Conservation (phyloP, 768 basidiomycete species). For the Dioszegia crocea region DNA sequence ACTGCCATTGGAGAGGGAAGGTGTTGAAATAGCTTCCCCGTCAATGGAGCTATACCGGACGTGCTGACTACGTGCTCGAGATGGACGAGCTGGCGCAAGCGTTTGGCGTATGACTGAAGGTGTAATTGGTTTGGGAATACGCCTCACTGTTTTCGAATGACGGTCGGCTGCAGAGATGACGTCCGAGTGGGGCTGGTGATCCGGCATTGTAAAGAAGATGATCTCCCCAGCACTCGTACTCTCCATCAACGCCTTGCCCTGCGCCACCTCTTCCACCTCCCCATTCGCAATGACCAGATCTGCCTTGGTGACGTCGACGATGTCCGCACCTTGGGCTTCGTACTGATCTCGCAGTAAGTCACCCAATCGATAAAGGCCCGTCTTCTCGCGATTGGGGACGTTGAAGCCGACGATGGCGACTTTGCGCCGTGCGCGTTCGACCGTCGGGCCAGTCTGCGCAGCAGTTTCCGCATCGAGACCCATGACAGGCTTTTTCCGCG, state of each 20-base stretch:
- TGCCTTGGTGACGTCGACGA: conserved; percentile 24
- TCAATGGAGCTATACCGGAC: background rate
- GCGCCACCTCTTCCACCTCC: conserved; percentile 18
- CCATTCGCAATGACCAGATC: conserved; percentile 40
- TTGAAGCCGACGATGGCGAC: conserved; percentile 35
- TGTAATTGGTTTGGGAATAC: conserved; percentile 33
- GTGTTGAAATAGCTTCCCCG: background rate
- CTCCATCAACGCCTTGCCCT: conserved; percentile 13
- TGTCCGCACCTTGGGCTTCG: conserved; percentile 29
- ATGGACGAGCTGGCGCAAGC: conserved; percentile 7
- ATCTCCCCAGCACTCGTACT: conserved; percentile 23
- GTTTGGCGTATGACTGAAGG: conserved; percentile 38
- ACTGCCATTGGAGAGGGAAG: background rate
- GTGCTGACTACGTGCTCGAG: background rate
- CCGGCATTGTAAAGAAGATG: conserved; percentile 30
- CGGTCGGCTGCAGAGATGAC: conserved; percentile 12
- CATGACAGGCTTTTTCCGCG: background rate
- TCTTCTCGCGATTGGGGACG: background rate
- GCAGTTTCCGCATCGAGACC: background rate
- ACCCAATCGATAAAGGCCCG: conserved; percentile 17
- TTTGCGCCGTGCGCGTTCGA: conserved; percentile 5
- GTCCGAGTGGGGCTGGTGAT: conserved; percentile 22
- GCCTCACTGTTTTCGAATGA: conserved; percentile 15
- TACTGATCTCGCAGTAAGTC: conserved; percentile 25
- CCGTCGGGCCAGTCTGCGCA: background rate